Evolutionary conservation across 371 early-diverging fungal genomes (phyloP).

Genomic region (Syncephalastrum monosporum): DNA sequence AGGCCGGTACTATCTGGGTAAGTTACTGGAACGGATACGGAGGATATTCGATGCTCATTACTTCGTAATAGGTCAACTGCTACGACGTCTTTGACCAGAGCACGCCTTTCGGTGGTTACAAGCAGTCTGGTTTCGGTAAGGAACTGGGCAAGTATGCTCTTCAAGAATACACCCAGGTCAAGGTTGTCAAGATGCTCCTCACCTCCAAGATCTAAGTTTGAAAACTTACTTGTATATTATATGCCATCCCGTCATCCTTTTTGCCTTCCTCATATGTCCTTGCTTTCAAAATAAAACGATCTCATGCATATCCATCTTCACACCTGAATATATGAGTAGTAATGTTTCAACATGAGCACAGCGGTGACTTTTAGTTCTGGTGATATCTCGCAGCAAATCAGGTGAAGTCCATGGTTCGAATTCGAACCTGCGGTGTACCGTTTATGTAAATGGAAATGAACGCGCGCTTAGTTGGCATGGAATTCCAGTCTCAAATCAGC

Average conservation of each 20-base stretch:
- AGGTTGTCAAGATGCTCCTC: slow-evolving; percentile 59
- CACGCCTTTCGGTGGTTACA: slow-evolving; percentile 82
- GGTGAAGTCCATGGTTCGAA: too few species aligned
- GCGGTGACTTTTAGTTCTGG: too few species aligned
- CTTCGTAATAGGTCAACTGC: slow-evolving; percentile 21
- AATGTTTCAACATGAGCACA: too few species aligned
- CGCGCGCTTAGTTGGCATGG: too few species aligned
- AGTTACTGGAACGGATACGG: neutral
- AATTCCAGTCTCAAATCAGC: too few species aligned
- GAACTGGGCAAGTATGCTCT: slow-evolving; percentile 76
- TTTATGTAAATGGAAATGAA: too few species aligned
- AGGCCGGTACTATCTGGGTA: slow-evolving; percentile 74
- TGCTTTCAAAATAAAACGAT: too few species aligned
- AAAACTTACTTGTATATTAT: slow-evolving; percentile 19
- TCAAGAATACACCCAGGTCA: slow-evolving; percentile 67
- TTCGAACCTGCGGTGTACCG: too few species aligned
- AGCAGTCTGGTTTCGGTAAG: slow-evolving; percentile 74
- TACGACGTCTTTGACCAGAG: slow-evolving; percentile 45
- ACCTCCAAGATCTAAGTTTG: slow-evolving; percentile 1
- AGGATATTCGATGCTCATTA: neutral
- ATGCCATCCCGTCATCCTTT: neutral
- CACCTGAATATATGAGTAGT: too few species aligned
- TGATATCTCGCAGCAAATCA: too few species aligned
- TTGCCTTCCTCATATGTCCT: too few species aligned
- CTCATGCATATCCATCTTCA: too few species aligned